Conservation (phyloP, 2,329 filamentous ascomycete genomes). For the Fonsecaea monophora region DNA sequence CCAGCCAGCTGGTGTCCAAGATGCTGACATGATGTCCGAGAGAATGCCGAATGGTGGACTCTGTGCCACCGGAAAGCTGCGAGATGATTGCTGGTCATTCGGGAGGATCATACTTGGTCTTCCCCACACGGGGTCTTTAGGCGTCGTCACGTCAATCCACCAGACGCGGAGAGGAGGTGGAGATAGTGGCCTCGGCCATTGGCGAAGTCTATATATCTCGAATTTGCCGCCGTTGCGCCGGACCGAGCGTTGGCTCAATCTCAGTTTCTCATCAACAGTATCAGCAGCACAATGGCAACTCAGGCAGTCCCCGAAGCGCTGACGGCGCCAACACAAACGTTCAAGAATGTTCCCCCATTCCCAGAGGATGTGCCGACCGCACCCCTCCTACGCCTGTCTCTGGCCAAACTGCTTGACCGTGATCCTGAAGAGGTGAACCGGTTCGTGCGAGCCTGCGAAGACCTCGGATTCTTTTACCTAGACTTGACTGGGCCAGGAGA, state of each 20-base stretch:
- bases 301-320: slow-evolving; percentile 30
- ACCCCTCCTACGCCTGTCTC: slow-evolving; percentile 52
- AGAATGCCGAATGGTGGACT: not conserved
- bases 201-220: slow-evolving; percentile 8
- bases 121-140: slow-evolving; percentile 22
- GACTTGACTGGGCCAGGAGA: slow-evolving; percentile 54
- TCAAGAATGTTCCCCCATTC: slow-evolving; percentile 47
- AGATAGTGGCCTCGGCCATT: slow-evolving; percentile 17
- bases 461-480: slow-evolving; percentile 65
- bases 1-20: not conserved
- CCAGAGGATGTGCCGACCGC: slow-evolving; percentile 52
- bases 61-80: not conserved
- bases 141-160: slow-evolving; percentile 20
- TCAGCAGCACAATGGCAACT: slow-evolving; percentile 25
- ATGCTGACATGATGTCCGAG: slow-evolving; percentile 8
- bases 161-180: slow-evolving; percentile 27
- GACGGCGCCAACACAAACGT: slow-evolving; percentile 29
- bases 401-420: slow-evolving; percentile 47
- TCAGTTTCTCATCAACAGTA: not conserved
- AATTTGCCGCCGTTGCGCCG: slow-evolving; percentile 10
- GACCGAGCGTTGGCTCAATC: not conserved
- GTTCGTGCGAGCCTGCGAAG: slow-evolving; percentile 51
- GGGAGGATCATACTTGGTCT: slow-evolving; percentile 7
- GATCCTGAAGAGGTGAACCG: slow-evolving; percentile 46
- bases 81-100: not conserved